These are phyloP conservation scores for Collybia sordida DNA, from an alignment of 768 basidiomycete genomes.

Conservation along the genomic window DNA sequence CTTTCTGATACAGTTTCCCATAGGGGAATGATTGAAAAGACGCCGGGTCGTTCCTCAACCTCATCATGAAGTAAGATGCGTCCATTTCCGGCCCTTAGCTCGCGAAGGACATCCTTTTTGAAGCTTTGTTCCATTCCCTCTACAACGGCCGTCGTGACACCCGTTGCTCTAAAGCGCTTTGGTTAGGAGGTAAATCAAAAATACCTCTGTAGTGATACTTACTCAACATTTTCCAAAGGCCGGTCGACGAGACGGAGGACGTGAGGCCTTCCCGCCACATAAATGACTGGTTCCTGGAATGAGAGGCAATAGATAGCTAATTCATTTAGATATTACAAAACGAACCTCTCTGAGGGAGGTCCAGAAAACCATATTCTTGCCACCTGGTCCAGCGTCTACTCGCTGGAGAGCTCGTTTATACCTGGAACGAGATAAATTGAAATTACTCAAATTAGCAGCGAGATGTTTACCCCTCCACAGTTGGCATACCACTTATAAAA, in stretches of 20 bases:
- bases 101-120: constrained; percentile 84
- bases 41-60: constrained; percentile 88
- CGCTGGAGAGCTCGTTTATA: constrained; percentile 74
- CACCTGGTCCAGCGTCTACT: constrained; percentile 81
- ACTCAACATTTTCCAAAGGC: constrained; percentile 96
- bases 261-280: constrained; percentile 83
- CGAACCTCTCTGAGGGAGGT: constrained; percentile 89
- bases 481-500: constrained; percentile 87
- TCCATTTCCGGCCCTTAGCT: constrained; percentile 70
- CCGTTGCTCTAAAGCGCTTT: constrained; percentile 69
- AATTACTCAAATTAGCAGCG: not conserved
- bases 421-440: constrained; percentile 33
- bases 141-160: constrained; percentile 86
- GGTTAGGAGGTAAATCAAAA: not conserved
- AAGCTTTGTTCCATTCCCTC: constrained; percentile 89
- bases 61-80: constrained; percentile 93
- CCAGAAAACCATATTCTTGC: constrained; percentile 80
- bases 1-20: constrained; percentile 86
- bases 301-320: constrained; percentile 1
- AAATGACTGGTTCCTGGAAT: constrained; percentile 86
- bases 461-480: constrained; percentile 68
- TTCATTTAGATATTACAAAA: not conserved
- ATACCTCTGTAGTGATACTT: constrained; percentile 25
- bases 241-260: constrained; percentile 85
- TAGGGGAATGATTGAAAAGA: constrained; percentile 88